Base-by-base conservation (phyloP, 2,329 filamentous ascomycete genomes). In the Fusarium verticillioides region DNA sequence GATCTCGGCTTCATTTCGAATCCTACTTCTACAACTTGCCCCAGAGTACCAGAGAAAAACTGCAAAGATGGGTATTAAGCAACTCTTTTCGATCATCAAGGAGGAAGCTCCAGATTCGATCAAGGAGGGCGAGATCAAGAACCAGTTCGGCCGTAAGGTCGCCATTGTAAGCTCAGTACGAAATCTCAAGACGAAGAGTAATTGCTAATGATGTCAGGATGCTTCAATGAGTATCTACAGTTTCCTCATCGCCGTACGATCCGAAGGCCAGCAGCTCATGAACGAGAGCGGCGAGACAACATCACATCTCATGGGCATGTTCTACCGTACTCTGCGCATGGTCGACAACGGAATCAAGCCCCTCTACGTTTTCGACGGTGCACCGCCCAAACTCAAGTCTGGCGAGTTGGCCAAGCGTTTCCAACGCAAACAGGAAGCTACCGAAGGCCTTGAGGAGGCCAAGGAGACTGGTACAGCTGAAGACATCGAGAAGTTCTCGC, bases 261-360 rank as follows among this genome's bases (percentile, higher is more conserved):
- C 95, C 78, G 95, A 97, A 78, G 96, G 96, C 77, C 94, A 99
- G 82, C 95, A 98, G 84, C 92, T 99, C 78, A 98, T 92, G 89
- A 97, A 92, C 83, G 96, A 99, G 79, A 92, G 92, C 59, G 96
- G 96, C 79, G 95, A 98, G 83, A 99, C 96, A 4, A 99, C 96
- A 2, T 99, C 96, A 23, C 96, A 99, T 82, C 86, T 99, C 21
- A 98, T 99, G 95, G 96, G 96, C 80, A 96, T 99, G 91, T 99
- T 99, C 87, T 99, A 99, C 87, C 95, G 96, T 78, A 99, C 96
- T 5, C 88, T 99, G 11, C 95, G 96, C 78, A 98, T 99, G 85
- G 94, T 98, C 79, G 96, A 99, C 84, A 98, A 98, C 78, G 96
- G 96, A 65, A 98, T 99, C 86, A 99, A 99, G 82, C 96, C 96